These are phyloP conservation scores for Guadua angustifolia DNA, from an alignment of 176 grass and related monocot species.

Conservation along the genomic window DNA sequence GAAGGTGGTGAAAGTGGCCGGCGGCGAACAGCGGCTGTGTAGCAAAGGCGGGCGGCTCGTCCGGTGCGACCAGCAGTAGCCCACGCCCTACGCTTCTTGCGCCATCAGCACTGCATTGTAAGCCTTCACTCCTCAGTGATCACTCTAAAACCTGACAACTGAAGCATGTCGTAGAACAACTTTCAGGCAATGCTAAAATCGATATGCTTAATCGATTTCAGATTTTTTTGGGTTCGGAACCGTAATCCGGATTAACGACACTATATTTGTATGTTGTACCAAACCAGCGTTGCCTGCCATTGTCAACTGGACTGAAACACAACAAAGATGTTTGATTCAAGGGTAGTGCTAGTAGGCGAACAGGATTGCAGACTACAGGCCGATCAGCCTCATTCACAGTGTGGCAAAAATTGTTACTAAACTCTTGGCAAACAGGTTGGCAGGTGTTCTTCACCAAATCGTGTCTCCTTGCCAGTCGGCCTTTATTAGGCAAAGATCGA, in stretches of 20 bases:
- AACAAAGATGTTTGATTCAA: not conserved
- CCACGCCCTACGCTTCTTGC: not conserved
- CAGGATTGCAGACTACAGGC: too few relatives aligned
- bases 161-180: not conserved
- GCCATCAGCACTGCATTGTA: not conserved
- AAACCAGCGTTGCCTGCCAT: not conserved
- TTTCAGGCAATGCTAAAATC: not conserved
- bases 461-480: too few relatives aligned
- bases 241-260: too few relatives aligned
- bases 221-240: too few relatives aligned
- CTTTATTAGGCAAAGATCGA: too few relatives aligned
- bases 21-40: constrained; percentile 74
- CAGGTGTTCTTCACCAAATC: too few relatives aligned
- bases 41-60: constrained; percentile 64
- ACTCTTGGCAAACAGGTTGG: too few relatives aligned
- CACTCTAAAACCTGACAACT: not conserved
- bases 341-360: too few relatives aligned
- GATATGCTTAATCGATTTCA: not conserved
- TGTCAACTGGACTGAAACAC: not conserved
- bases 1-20: constrained; percentile 56
- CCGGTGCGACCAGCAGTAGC: constrained; percentile 50
- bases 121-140: not conserved
- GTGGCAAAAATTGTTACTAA: too few relatives aligned
- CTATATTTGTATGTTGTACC: not conserved
- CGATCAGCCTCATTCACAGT: too few relatives aligned